phyloP scores from a whole-genome alignment of 345 rosid genomes.

The Stellera chamaejasme region DNA sequence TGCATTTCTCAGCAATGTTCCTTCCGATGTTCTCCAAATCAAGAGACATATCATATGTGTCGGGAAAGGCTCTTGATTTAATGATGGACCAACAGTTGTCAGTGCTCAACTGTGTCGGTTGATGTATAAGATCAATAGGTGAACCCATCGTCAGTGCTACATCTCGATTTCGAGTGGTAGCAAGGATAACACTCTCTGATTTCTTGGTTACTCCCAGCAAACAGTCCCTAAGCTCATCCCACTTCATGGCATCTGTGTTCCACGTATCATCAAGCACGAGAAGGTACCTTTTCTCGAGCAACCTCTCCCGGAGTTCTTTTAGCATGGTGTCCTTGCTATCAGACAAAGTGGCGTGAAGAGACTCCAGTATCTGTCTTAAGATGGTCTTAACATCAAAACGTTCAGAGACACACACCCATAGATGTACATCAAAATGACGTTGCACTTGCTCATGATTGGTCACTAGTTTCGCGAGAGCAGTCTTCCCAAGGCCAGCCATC shows the following conservation, averaged over 20 bases:
- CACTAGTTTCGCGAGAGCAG: no score
- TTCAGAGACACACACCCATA: no score
- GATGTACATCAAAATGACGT: no score
- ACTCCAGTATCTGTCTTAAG: no score
- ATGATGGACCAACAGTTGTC: slow-evolving; percentile 13
- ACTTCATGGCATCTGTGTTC: neutral
- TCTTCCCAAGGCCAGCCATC: no score
- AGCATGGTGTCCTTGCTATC: no score
- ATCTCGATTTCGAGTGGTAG: neutral
- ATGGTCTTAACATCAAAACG: no score
- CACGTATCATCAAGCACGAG: slow-evolving; percentile 20
- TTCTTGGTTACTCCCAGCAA: neutral
- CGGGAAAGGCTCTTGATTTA: neutral
- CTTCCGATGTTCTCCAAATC: slow-evolving; percentile 12
- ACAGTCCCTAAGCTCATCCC: slow-evolving; percentile 3
- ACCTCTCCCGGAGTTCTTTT: neutral
- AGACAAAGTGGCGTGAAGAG: no score
- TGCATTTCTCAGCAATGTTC: slow-evolving; percentile 13
- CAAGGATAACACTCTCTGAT: slow-evolving; percentile 6
- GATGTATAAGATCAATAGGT: neutral
- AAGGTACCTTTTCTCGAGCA: neutral
- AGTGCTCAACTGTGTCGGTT: neutral
- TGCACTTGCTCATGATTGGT: no score
- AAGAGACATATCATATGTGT: neutral
- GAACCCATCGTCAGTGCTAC: no score